Conservation (phyloP, 108 stramenopile species). For the Fragilaria crotonensis region DNA sequence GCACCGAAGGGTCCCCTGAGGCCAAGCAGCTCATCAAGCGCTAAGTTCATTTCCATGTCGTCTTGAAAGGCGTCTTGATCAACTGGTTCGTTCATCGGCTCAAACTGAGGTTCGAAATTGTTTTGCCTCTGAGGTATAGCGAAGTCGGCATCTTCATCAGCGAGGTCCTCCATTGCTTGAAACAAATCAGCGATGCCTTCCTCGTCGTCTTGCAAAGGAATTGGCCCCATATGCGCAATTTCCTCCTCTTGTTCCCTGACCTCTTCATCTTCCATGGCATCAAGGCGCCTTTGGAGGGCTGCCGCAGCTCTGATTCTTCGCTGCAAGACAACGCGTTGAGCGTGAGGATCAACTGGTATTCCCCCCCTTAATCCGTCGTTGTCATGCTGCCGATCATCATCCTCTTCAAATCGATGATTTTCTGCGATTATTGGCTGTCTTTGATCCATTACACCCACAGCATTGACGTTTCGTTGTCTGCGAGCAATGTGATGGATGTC, state of each 20-base stretch:
- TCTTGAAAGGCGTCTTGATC: slow-evolving; percentile 54
- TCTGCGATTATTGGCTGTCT: slow-evolving; percentile 4
- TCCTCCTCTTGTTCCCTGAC: not conserved
- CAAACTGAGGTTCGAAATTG: slow-evolving; percentile 32
- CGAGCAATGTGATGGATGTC: not conserved
- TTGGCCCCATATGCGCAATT: not conserved
- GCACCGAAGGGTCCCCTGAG: slow-evolving; percentile 80
- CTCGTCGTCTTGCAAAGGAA: slow-evolving; percentile 1
- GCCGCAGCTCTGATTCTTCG: slow-evolving; percentile 3
- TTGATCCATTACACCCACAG: slow-evolving; percentile 7
- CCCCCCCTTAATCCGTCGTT: not conserved
- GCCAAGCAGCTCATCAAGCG: slow-evolving; percentile 89
- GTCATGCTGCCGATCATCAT: not conserved
- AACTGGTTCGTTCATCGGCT: slow-evolving; percentile 53
- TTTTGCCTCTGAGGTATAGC: not conserved
- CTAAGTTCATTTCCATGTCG: slow-evolving; percentile 77
- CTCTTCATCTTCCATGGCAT: slow-evolving; percentile 1
- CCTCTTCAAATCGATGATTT: not conserved
- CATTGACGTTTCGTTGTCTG: not conserved
- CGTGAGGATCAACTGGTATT: not conserved
- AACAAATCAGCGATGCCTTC: slow-evolving; percentile 3
- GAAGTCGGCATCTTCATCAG: slow-evolving; percentile 4
- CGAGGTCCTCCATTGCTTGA: slow-evolving; percentile 9
- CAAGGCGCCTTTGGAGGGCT: not conserved
- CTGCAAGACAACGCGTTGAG: not conserved